Evolutionary conservation across 208 protist genomes (phyloP).

Genomic region (Lotmaria passim): DNA sequence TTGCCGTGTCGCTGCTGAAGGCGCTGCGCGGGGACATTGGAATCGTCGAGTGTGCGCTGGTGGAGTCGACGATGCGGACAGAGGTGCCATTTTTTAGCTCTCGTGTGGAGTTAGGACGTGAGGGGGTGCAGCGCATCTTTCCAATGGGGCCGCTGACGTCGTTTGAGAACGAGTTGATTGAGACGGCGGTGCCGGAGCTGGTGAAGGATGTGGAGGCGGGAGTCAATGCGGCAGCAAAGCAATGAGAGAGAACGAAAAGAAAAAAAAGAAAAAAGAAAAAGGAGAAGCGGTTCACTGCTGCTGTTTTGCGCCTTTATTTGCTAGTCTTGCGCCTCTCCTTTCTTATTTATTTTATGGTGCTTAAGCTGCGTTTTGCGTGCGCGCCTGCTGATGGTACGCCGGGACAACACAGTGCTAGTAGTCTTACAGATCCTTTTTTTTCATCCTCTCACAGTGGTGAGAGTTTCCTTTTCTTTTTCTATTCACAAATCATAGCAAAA

Average conservation of each 20-base stretch:
- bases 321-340: neutral
- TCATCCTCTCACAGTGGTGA: no score
- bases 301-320: neutral
- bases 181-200: conserved; percentile 75
- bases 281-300: neutral
- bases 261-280: conserved; percentile 16
- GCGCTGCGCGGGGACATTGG: conserved; percentile 76
- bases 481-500: neutral
- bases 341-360: neutral
- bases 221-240: conserved; percentile 23
- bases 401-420: neutral
- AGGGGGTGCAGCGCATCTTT: conserved; percentile 76
- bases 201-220: conserved; percentile 85
- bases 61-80: conserved; percentile 71
- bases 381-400: neutral
- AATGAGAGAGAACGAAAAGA: conserved; percentile 22
- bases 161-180: conserved; percentile 77
- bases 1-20: conserved; percentile 70
- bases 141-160: conserved; percentile 65
- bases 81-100: conserved; percentile 87
- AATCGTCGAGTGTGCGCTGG: conserved; percentile 82
- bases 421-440: neutral
- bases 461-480: no score
- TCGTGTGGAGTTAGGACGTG: conserved; percentile 77
- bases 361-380: conserved; percentile 1